Base-by-base conservation (phyloP, 2,329 filamentous ascomycete species). In the Corynespora cassiicola region DNA sequence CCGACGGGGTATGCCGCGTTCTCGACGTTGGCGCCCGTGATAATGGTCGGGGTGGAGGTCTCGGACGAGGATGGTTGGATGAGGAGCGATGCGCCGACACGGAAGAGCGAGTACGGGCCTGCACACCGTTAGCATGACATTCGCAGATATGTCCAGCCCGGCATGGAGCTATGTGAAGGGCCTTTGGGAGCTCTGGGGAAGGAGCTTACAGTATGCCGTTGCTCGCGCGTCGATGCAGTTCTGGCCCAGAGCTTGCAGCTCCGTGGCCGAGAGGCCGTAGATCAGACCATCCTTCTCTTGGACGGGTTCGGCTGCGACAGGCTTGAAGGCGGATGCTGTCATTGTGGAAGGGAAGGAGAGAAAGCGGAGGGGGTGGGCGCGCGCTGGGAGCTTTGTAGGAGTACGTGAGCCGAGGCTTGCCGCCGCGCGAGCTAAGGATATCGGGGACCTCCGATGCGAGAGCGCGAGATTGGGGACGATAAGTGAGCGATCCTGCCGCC, bases 1-100 rank as follows among this genome's bases (percentile, higher is more conserved):
- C 90, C 90, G 5, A 96, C 91, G 0, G 94, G 92, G 65, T 95
- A 97, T 18, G 87, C 77, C 1, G 90, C 91, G 65, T 97, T 96
- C 73, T 99, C 94, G 46, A 97, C 57, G 39, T 71, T 71, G 47
- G 88, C 90, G 37, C 94, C 94, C 29, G 79, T 75, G 40, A 90
- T 77, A 53, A 77, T 82, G 40, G 55, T 49, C 3, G 50, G 42
- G 12, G 21, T 4, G 32, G 36, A 9, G 3, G 47, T 21, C 28
- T 39, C 31, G 6, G 77, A 80, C 19, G 76, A 70, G 7, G 55
- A 25, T 25, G 51, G 50, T 31, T 59, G 41, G 14, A 69, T 50
- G 46, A 97, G 82, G 45, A 97, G 71, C 21, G 87, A 85, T 32
- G 88, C 86, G 47, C 94, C 94, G 47, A 99, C 94, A 49, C 85